Percentiles rank a stretch among this genome's conserved stretches.
Conservation (phyloP, 164 flowering plant genomes). For the Vitis labrusca region DNA sequence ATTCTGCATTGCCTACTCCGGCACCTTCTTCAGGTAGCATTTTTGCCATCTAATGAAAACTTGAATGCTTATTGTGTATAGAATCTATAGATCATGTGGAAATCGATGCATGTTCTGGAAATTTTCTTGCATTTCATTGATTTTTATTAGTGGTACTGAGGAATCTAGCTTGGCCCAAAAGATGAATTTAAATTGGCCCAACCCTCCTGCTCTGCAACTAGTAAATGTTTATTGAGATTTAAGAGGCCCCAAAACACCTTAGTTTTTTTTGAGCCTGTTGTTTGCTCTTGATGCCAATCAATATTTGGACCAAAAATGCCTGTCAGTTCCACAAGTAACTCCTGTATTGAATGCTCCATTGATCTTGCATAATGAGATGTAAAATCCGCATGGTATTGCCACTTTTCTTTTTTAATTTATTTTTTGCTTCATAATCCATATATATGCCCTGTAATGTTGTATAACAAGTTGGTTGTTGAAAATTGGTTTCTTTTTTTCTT, state of each 20-base stretch:
- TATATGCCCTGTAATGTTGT: too few relatives aligned
- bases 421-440: too few relatives aligned
- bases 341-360: too few relatives aligned
- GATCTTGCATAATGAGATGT: too few relatives aligned
- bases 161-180: background rate
- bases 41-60: background rate
- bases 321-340: too few relatives aligned
- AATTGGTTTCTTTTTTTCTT: background rate
- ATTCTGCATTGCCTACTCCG: conserved; percentile 96
- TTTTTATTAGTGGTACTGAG: background rate
- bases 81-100: background rate
- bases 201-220: background rate
- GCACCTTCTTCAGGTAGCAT: conserved; percentile 92
- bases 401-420: too few relatives aligned
- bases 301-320: too few relatives aligned
- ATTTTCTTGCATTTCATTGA: background rate
- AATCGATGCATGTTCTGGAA: background rate
- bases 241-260: too few relatives aligned
- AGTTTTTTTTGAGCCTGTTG: background rate
- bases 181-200: too few relatives aligned
- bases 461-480: too few relatives aligned
- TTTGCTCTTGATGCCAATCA: background rate
- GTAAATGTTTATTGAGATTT: background rate
- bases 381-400: too few relatives aligned
- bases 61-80: too few relatives aligned